Percentiles rank a stretch among this genome's conserved stretches.
Conservation (phyloP, 345 rosid species). For the Citrus sp. region DNA sequence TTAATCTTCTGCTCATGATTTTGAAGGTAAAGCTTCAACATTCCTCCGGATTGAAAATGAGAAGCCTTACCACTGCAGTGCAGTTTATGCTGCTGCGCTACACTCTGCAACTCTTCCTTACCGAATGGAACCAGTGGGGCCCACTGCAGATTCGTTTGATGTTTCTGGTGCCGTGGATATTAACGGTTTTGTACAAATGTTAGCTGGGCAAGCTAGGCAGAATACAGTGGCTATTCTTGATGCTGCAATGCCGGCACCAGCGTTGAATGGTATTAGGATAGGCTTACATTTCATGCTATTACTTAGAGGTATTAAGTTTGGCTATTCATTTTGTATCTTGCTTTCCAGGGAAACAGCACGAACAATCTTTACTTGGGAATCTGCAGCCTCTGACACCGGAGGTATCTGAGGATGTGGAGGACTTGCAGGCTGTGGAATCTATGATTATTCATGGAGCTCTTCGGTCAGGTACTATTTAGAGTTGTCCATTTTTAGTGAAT, state of each 20-base stretch:
- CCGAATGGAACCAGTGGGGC: conserved; percentile 54
- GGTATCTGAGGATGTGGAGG: conserved; percentile 56
- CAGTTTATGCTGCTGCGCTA: conserved; percentile 82
- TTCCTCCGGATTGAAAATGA: conserved; percentile 57
- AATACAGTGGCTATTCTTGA: conserved; percentile 67
- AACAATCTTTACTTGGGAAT: conserved; percentile 39
- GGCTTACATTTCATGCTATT: background rate
- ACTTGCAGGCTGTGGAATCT: conserved; percentile 60
- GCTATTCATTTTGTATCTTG: conserved; percentile 9
- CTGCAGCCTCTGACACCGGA: conserved; percentile 74
- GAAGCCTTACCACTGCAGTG: conserved; percentile 76
- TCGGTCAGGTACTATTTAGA: conserved; percentile 40
- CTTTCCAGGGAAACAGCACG: conserved; percentile 39
- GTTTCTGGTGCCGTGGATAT: conserved; percentile 58
- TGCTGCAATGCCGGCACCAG: conserved; percentile 74
- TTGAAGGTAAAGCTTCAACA: conserved; percentile 61
- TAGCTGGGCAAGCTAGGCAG: conserved; percentile 67
- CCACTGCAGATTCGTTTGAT: conserved; percentile 39
- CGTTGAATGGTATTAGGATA: conserved; percentile 39
- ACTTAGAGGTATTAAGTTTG: background rate
- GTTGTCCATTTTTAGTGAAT: background rate
- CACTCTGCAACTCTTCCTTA: conserved; percentile 75
- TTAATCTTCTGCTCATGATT: conserved; percentile 15
- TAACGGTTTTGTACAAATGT: conserved; percentile 48
- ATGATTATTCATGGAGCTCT: conserved; percentile 70